phyloP scores from a whole-genome alignment of 106 monocot species.

The Acorus calamus region DNA sequence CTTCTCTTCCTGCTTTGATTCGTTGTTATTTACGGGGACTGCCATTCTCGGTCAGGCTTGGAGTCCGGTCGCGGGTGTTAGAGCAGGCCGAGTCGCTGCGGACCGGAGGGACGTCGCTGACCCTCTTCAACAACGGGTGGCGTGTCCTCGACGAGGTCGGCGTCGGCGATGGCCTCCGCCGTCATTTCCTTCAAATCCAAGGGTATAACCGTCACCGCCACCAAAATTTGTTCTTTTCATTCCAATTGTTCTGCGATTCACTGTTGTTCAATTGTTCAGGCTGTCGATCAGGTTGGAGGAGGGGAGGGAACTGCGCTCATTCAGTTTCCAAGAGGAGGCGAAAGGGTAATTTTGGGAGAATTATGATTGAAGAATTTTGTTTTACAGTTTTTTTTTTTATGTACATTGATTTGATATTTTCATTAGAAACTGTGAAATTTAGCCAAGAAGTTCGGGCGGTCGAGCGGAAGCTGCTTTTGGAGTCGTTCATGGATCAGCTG shows the following conservation, averaged over 20 bases:
- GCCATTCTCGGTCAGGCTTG: constrained; percentile 31
- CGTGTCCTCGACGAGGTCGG: constrained; percentile 72
- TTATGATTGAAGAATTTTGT: neutral
- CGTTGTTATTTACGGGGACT: neutral
- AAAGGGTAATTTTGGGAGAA: constrained; percentile 6
- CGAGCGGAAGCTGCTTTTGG: constrained; percentile 63
- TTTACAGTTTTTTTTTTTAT: no score
- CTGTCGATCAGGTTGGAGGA: constrained; percentile 62
- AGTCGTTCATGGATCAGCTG: constrained; percentile 53
- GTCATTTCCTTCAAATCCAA: constrained; percentile 49
- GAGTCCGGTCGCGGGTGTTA: constrained; percentile 54
- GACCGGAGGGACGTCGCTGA: constrained; percentile 83
- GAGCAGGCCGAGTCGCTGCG: constrained; percentile 85
- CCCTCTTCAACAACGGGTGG: constrained; percentile 93
- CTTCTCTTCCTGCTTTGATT: neutral
- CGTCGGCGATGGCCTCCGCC: constrained; percentile 68
- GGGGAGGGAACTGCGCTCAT: constrained; percentile 67
- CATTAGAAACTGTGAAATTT: no score
- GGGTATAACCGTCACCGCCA: constrained; percentile 39
- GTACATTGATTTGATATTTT: no score
- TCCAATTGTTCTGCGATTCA: neutral
- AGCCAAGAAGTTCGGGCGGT: constrained; percentile 89
- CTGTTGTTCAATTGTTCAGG: constrained; percentile 23
- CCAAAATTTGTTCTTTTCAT: neutral
- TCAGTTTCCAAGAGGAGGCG: constrained; percentile 63